Evolutionary conservation across 2,329 filamentous ascomycete species (phyloP).

Genomic region (Ceratocystis cubensis): DNA sequence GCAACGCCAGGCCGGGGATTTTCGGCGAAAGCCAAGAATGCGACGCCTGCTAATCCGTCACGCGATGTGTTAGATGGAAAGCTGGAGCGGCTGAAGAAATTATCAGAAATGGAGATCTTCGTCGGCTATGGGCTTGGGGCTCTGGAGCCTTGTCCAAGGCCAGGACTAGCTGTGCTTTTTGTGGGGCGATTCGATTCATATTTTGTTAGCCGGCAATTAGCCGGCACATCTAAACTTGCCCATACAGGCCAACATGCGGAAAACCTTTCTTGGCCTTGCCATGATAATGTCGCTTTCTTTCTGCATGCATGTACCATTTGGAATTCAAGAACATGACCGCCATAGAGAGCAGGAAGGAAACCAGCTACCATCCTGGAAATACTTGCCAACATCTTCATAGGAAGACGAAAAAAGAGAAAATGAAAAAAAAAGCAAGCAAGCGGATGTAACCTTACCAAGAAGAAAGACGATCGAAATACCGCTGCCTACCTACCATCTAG

Average conservation of each 20-base stretch:
- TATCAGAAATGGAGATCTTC: constrained; percentile 9
- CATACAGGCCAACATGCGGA: background rate
- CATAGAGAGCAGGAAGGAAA: background rate
- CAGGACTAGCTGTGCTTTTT: background rate
- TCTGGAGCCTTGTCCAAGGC: background rate
- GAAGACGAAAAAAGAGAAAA: background rate
- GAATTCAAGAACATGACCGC: background rate
- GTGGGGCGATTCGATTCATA: background rate
- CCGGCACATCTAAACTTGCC: background rate
- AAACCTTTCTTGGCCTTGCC: background rate
- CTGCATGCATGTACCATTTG: background rate
- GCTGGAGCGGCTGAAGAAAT: constrained; percentile 8
- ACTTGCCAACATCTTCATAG: background rate
- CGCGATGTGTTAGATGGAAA: constrained; percentile 4
- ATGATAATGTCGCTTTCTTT: background rate
- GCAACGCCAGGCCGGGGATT: background rate
- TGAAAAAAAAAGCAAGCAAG: background rate
- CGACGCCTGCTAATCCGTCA: background rate
- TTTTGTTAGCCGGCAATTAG: background rate
- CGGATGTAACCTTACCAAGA: background rate
- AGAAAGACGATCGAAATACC: no score
- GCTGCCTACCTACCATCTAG: background rate
- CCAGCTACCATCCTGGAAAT: background rate
- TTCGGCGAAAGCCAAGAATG: background rate
- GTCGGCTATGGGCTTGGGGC: background rate